Evolutionary conservation across 2,329 filamentous ascomycete genomes (phyloP), one percentile per base, ranked within the genome.

Genomic region (Aspergillus jensenii): DNA sequence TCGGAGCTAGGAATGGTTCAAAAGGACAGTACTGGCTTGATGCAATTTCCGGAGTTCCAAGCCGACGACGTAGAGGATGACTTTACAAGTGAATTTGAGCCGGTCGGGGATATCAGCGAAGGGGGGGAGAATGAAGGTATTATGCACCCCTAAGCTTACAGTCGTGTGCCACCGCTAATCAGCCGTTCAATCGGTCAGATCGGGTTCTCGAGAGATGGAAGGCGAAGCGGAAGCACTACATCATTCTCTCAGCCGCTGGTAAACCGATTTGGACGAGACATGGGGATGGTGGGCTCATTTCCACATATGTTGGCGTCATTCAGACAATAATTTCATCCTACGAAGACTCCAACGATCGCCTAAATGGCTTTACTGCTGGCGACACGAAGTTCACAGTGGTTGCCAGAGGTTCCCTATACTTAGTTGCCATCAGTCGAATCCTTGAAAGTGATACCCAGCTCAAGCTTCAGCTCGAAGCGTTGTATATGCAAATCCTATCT

Each of bases 291-390:
- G 87, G 89, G 55, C 80, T 98, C 44, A 91, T 98, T 71, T 96
- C 96, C 67, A 90, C 90, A 51, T 97, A 95, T 67, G 93, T 98
- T 72, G 95, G 95, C 41, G 89, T 99, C 17, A 88, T 97, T 2
- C 95, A 98, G 73, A 99, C 95, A 44, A 93, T 99, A 66, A 96
- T 99, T 61, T 98, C 95, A 1, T 97, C 97, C 72, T 98, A 96
- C 70, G 89, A 96, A 71, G 87, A 87, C 46, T 84, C 88, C 8
- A 84, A 89, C 56, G 90, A 96, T 70, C 85, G 84, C 0, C 81
- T 99, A 11, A 85, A 86, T 63, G 89, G 89, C 14, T 99, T 99
- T 71, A 91, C 89, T 2, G 93, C 95, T n/a, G 92, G 90, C 14
- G 84, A 87, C 53, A 87, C 91, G 25, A 88, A 90, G 58, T 98